Percentiles rank a stretch among this genome's conserved stretches.
Conservation (phyloP, 1,139 yeast species). For the Yamadazyma siamensis region DNA sequence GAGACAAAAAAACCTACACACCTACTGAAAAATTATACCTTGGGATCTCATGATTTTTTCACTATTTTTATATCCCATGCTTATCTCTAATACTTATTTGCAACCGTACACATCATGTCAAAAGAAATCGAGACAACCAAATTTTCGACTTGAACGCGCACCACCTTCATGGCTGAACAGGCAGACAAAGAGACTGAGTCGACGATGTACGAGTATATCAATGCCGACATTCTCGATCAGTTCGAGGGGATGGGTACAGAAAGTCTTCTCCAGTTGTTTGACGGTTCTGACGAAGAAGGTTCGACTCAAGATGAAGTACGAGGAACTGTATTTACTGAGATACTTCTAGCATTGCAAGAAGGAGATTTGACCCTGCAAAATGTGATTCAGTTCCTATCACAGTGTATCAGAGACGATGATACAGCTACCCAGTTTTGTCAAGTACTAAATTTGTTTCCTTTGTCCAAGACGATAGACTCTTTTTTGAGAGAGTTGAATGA, state of each 20-base stretch:
- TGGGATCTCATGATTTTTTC: no score
- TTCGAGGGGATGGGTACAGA: slow-evolving; percentile 29
- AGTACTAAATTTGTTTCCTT: slow-evolving; percentile 44
- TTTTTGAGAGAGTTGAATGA: slow-evolving; percentile 25
- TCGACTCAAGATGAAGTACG: slow-evolving; percentile 10
- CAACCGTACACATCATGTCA: no score
- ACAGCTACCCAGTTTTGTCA: slow-evolving; percentile 42
- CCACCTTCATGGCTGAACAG: no score
- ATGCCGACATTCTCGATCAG: slow-evolving; percentile 25
- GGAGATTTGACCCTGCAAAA: slow-evolving; percentile 20
- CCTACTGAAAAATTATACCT: no score
- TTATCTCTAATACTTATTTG: no score
- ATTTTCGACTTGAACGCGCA: no score
- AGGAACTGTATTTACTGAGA: slow-evolving; percentile 29
- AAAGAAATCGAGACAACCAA: no score
- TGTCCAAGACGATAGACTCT: slow-evolving; percentile 22
- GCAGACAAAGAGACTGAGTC: no score
- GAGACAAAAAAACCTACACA: no score
- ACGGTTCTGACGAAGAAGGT: slow-evolving; percentile 18
- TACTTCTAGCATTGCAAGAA: slow-evolving; percentile 30
- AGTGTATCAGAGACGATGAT: slow-evolving; percentile 30
- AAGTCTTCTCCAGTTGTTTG: slow-evolving; percentile 26
- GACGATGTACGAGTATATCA: slow-evolving; percentile 20
- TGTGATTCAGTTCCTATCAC: slow-evolving; percentile 25
- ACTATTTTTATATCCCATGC: no score